Conservation (phyloP, 257 asterid genomes). For the Nemophila menziesii region DNA sequence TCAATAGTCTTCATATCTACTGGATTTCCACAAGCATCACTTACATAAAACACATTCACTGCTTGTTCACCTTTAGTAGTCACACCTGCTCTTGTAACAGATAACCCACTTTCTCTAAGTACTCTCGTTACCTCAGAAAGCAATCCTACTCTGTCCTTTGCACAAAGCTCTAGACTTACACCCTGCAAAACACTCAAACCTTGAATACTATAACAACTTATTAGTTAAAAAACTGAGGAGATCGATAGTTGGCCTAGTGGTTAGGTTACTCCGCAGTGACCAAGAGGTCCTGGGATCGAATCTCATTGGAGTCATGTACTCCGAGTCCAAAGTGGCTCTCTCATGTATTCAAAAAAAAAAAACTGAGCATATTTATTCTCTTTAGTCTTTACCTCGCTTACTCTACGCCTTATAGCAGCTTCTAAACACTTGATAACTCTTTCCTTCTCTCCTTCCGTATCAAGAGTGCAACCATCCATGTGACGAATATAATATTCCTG, state of each 20-base stretch:
- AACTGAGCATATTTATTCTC: no score
- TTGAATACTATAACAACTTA: no score
- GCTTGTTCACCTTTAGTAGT: slow-evolving; percentile 82
- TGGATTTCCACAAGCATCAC: slow-evolving; percentile 76
- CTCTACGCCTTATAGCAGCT: slow-evolving; percentile 86
- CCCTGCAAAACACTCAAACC: slow-evolving; percentile 40
- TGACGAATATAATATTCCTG: slow-evolving; percentile 88
- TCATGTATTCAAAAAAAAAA: no score
- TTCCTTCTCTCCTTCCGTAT: slow-evolving; percentile 56
- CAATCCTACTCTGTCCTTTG: slow-evolving; percentile 91
- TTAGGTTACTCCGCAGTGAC: no score
- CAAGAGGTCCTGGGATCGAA: no score
- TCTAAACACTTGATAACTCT: slow-evolving; percentile 85
- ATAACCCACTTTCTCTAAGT: slow-evolving; percentile 74
- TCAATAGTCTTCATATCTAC: slow-evolving; percentile 63
- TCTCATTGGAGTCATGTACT: no score
- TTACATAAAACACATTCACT: slow-evolving; percentile 64
- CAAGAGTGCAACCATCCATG: slow-evolving; percentile 71
- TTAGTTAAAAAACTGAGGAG: no score
- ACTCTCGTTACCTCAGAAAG: slow-evolving; percentile 85
- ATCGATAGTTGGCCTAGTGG: no score
- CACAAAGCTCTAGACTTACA: slow-evolving; percentile 71
- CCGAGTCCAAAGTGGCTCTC: no score
- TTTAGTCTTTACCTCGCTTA: slow-evolving; percentile 73
- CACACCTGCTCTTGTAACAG: slow-evolving; percentile 85